Base-by-base conservation (phyloP, 139 green algal species). In the Chlorella sorokiniana region DNA sequence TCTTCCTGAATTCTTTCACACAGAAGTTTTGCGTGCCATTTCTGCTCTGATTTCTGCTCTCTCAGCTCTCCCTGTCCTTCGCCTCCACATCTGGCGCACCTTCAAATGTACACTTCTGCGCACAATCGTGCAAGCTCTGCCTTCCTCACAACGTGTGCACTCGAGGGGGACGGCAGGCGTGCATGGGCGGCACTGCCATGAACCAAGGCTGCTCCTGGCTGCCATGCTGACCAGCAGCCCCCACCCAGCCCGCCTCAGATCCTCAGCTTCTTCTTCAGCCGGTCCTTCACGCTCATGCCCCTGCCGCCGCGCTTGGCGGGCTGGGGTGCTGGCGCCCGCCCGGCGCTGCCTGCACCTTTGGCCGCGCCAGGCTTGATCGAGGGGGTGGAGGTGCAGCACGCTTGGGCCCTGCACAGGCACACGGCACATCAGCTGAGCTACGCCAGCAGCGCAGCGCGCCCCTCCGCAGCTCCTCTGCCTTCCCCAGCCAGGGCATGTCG, bases 191-290 rank as follows among this genome's bases (percentile, higher is more conserved):
- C n/a, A n/a, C n/a, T n/a, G n/a, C n/a, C n/a, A n/a, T n/a, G n/a
- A n/a, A n/a, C n/a, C n/a, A n/a, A n/a, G n/a, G n/a, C n/a, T n/a
- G n/a, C n/a, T n/a, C n/a, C n/a, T n/a, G n/a, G n/a, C n/a, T n/a
- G n/a, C n/a, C n/a, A n/a, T 38, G 59, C 3, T 29, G 37, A 38
- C 25, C 31, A 42, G 31, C 62, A 69, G 62, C 31, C 8, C 31
- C 3, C 7, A 33, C 4, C 18, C 65, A 69, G 31, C 62, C 22
- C 23, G 20, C 37, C 22, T 20, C 38, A 54, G 7, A 75, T 41
- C 27, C 40, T 42, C 4, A 81, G 75, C 75, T 81, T 81, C 59
- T 81, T 81, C n/a, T 31, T 70, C 56, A 81, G 75, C 59, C 75
- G 38, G n/a, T 71, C 59, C 61, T 81, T 81, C 40, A 81, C 75